These are phyloP conservation scores for Lolium rigidum DNA, from an alignment of 176 grass and related monocot genomes.

Conservation along the genomic window DNA sequence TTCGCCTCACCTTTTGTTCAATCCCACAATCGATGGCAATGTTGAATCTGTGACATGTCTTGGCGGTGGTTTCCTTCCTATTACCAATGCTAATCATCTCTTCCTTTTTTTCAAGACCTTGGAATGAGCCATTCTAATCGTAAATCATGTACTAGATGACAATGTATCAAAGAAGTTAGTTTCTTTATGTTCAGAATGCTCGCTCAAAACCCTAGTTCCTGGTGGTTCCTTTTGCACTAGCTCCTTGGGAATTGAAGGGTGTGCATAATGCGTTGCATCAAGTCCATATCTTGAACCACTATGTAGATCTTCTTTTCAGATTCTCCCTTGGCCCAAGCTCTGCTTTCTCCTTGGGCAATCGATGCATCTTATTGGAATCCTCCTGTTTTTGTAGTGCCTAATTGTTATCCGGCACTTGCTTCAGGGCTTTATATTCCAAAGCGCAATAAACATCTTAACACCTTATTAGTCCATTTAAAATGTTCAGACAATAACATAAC, in stretches of 20 bases:
- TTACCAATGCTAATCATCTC: constrained; percentile 57
- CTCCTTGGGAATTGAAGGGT: constrained; percentile 19
- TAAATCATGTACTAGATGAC: constrained; percentile 28
- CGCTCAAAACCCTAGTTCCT: constrained; percentile 9
- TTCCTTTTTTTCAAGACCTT: constrained; percentile 36
- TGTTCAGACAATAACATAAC: not conserved
- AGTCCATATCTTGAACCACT: constrained; percentile 67
- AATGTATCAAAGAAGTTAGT: not conserved
- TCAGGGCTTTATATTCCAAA: not conserved
- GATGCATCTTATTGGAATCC: constrained; percentile 43
- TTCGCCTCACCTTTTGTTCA: not conserved
- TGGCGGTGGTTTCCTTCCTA: constrained; percentile 11
- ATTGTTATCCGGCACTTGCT: constrained; percentile 15
- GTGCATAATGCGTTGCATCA: constrained; percentile 48
- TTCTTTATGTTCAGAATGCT: not conserved
- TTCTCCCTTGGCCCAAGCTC: constrained; percentile 48
- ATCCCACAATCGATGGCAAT: constrained; percentile 39
- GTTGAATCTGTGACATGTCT: constrained; percentile 36
- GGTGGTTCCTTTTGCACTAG: not conserved
- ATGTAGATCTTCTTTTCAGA: constrained; percentile 67
- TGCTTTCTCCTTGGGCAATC: constrained; percentile 38
- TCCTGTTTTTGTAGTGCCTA: constrained; percentile 26
- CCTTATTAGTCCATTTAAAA: not conserved
- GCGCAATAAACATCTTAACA: not conserved
- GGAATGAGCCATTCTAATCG: constrained; percentile 9